phyloP scores from a whole-genome alignment of 208 protist genomes.

The Wallacemonas rigidus region DNA sequence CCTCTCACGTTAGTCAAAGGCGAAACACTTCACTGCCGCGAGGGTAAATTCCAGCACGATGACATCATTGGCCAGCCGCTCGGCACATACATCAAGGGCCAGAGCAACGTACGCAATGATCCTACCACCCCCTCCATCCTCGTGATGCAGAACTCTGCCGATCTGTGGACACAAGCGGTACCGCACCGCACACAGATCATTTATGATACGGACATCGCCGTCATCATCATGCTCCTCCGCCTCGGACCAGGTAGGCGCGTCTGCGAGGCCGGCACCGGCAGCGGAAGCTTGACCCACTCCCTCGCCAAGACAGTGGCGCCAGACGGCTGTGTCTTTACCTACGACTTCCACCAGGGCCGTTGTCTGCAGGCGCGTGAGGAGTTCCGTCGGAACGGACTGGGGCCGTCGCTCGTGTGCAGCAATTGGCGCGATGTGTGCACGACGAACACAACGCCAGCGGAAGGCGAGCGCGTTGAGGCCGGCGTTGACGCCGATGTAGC shows the following conservation, averaged over 20 bases:
- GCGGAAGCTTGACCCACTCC: constrained; percentile 86
- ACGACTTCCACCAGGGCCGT: constrained; percentile 89
- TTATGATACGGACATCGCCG: constrained; percentile 91
- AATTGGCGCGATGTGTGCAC: constrained; percentile 87
- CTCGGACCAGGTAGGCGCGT: constrained; percentile 75
- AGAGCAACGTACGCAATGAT: constrained; percentile 65
- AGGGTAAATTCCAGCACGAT: constrained; percentile 80
- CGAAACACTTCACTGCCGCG: constrained; percentile 78
- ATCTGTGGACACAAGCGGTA: constrained; percentile 90
- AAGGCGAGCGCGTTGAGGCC: constrained; percentile 19
- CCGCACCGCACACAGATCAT: constrained; percentile 93
- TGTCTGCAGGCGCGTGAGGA: constrained; percentile 75
- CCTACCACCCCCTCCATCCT: constrained; percentile 46
- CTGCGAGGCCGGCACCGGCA: constrained; percentile 91
- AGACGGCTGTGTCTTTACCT: constrained; percentile 80
- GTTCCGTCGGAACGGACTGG: constrained; percentile 76
- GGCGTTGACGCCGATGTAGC: constrained; percentile 40
- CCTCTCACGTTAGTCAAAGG: constrained; percentile 65
- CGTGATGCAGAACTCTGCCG: constrained; percentile 82
- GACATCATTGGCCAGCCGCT: constrained; percentile 79
- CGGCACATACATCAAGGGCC: constrained; percentile 58
- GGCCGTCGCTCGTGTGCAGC: constrained; percentile 57
- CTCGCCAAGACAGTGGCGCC: constrained; percentile 83
- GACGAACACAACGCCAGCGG: constrained; percentile 27
- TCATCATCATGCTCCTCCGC: constrained; percentile 78